Conservation (phyloP, 331 rosid genomes). For the Acacia pycnantha region DNA sequence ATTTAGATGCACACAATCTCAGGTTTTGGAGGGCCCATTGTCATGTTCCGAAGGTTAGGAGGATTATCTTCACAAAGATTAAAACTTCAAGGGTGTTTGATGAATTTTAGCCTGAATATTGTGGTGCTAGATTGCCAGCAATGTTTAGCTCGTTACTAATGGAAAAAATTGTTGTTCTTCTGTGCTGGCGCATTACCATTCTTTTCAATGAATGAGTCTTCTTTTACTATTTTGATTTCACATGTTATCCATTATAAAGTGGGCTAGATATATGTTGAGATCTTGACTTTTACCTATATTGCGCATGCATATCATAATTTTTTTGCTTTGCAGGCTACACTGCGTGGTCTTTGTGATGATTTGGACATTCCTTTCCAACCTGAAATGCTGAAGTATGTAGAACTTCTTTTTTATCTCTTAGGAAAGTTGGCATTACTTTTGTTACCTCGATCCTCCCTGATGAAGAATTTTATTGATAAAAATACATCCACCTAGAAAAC, state of each 20-base stretch:
- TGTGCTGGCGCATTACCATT: background rate
- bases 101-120: background rate
- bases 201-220: background rate
- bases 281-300: background rate
- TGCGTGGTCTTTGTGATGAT: conserved; percentile 70
- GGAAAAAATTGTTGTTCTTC: background rate
- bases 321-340: conserved; percentile 51
- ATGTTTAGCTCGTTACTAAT: background rate
- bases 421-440: conserved; percentile 3
- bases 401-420: background rate
- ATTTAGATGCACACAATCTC: background rate
- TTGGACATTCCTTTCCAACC: conserved; percentile 70
- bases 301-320: background rate
- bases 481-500: background rate
- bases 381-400: conserved; percentile 70
- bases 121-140: background rate
- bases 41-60: background rate
- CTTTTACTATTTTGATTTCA: background rate
- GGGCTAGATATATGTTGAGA: background rate
- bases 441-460: background rate
- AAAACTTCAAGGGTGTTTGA: background rate
- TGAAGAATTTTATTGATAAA: background rate
- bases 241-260: background rate
- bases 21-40: background rate
- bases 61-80: background rate